Percentiles rank a stretch among this genome's conserved stretches.
Evolutionary conservation across 2,329 filamentous ascomycete species (phyloP).

Genomic region (Mariannaea elegans): DNA sequence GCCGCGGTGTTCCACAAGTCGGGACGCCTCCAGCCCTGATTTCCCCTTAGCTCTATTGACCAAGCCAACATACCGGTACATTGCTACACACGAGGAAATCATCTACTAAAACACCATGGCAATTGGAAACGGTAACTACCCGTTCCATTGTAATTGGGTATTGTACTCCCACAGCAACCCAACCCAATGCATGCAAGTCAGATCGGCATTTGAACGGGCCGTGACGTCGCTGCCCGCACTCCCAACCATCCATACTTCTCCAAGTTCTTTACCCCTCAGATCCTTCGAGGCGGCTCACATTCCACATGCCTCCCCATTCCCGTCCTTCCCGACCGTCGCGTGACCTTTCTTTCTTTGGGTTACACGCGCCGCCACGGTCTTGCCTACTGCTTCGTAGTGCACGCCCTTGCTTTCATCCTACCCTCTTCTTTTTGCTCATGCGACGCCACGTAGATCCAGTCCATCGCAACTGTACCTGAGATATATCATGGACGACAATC

Average conservation of each 20-base stretch:
- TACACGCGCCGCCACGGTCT: neutral
- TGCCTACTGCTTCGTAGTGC: slow-evolving; percentile 13
- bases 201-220: slow-evolving; percentile 5
- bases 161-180: neutral
- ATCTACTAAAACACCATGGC: too few species aligned
- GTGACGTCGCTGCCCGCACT: slow-evolving; percentile 13
- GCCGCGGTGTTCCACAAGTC: too few species aligned
- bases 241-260: slow-evolving; percentile 15
- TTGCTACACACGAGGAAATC: too few species aligned
- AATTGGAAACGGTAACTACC: neutral
- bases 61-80: too few species aligned
- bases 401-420: slow-evolving; percentile 7
- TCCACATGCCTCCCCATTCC: slow-evolving; percentile 8
- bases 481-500: slow-evolving; percentile 31
- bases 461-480: slow-evolving; percentile 7
- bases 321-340: slow-evolving; percentile 21
- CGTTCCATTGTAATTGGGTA: neutral
- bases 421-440: slow-evolving; percentile 9
- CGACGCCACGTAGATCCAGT: slow-evolving; percentile 4
- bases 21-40: too few species aligned
- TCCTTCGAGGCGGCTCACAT: neutral
- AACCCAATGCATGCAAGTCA: slow-evolving; percentile 12
- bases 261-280: neutral
- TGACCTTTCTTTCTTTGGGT: slow-evolving; percentile 9
- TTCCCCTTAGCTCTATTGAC: neutral